Evolutionary conservation across 192 early-diverging fungal species (phyloP), one percentile per base, ranked within the genome.

Genomic region (Podila epicladia): DNA sequence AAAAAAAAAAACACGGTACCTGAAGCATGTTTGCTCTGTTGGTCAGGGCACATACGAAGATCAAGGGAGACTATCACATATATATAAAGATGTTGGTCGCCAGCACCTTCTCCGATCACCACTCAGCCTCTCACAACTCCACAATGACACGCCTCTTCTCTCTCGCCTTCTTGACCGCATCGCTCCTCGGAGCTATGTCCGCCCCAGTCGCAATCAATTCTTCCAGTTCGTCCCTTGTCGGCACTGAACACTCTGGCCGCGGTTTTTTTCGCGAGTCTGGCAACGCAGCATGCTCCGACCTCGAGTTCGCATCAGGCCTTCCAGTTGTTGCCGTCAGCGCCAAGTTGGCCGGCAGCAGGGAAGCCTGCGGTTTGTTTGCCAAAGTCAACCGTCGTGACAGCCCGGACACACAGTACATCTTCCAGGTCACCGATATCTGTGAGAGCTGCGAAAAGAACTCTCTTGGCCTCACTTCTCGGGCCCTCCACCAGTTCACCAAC

Each of bases 381-480:
- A 49, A 62, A 26, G 32, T 70, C 41, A 70, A 62, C 59, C 59
- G 68, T 31, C n/a, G 28, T 9, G 68, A 70, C n/a, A 50, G 9
- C 48, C 59, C 45, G 19, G 12, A 38, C 20, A 62, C 22, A 17
- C 20, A 33, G 2, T 70, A 70, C 22, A 24, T 24, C 2, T 70
- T 48, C 68, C 58, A 62, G 59, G 48, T 62, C 28, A 41, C 45
- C 19, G 68, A 70, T 62, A 9, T 70, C 48, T 70, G 68, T 28
- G 38, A 70, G 59, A 31, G 33, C 48, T 70, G 68, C 12, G 59
- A 62, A 11, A 31, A 62, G 57, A n/a, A 70, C 24, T 51, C 48
- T 7, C 28, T 62, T 20, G 29, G 15, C n/a, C 33, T 70, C 48
- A 57, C 68, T n/a, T 22, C 17, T 9, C 20, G 1, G 1, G 68